These are phyloP conservation scores for Curvularia hawaiiensis DNA, from an alignment of 2,329 filamentous ascomycete genomes.

Conservation along the genomic window DNA sequence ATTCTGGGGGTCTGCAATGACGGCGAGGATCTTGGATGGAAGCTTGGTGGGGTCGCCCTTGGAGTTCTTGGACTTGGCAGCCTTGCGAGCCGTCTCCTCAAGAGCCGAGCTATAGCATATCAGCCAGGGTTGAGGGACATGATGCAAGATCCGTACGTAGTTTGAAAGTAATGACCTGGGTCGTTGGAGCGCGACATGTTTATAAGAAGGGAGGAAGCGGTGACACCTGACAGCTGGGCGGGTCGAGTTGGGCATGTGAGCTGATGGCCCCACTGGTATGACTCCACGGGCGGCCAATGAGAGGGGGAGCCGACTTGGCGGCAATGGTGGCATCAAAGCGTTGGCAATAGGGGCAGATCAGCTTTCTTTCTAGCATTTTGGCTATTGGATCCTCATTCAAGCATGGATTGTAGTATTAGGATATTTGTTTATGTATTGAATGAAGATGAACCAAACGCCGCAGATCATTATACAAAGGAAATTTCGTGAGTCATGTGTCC, in stretches of 20 bases:
- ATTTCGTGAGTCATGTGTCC: constrained; percentile 18
- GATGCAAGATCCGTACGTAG: constrained; percentile 66
- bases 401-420: constrained; percentile 10
- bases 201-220: constrained; percentile 19
- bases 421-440: constrained; percentile 10
- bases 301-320: background rate
- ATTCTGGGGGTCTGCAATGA: constrained; percentile 69
- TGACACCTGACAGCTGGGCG: constrained; percentile 7
- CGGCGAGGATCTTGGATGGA: constrained; percentile 84
- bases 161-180: constrained; percentile 88
- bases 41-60: constrained; percentile 81
- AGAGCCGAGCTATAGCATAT: constrained; percentile 53
- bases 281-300: constrained; percentile 3
- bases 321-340: background rate
- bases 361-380: background rate
- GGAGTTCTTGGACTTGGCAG: constrained; percentile 77
- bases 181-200: constrained; percentile 56
- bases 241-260: constrained; percentile 15
- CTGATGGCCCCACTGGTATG: constrained; percentile 14
- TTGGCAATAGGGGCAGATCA: background rate
- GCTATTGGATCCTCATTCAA: background rate
- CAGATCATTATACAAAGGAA: constrained; percentile 14
- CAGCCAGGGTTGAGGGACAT: constrained; percentile 10
- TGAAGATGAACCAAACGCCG: constrained; percentile 7
- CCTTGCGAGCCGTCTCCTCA: constrained; percentile 64